Conservation (phyloP, 2,329 filamentous ascomycete species). For the Fusarium sp. region DNA sequence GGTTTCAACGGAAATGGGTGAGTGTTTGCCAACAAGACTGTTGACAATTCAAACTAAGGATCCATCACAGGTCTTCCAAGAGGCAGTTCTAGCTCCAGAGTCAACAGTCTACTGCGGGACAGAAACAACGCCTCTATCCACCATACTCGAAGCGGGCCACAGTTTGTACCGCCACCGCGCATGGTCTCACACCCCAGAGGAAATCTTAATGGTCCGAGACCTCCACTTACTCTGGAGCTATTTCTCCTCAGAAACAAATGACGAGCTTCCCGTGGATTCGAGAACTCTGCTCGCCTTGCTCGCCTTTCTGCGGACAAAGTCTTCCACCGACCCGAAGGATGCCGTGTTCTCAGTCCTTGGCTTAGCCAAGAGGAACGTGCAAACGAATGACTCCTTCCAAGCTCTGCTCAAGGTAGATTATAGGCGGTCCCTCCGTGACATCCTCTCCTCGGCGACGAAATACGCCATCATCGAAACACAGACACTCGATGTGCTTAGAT, state of each 20-base stretch:
- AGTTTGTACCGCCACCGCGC: neutral
- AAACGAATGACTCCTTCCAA: neutral
- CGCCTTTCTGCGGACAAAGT: neutral
- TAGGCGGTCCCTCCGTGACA: neutral
- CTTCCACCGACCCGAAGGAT: neutral
- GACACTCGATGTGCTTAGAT: neutral
- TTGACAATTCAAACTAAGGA: neutral
- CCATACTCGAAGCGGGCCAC: neutral
- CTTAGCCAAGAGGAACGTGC: neutral
- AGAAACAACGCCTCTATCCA: neutral
- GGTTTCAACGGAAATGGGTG: neutral
- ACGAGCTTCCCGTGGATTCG: neutral
- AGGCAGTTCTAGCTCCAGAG: neutral
- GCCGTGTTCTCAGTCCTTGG: neutral
- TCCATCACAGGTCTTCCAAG: neutral
- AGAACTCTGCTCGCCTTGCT: neutral
- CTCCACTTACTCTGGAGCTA: neutral
- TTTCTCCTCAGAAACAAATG: neutral
- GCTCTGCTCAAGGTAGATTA: neutral
- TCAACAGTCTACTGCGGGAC: neutral
- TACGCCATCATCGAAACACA: neutral
- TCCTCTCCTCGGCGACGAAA: neutral
- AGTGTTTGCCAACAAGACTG: neutral
- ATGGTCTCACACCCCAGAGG: neutral
- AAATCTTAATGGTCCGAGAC: neutral